These are phyloP conservation scores for Plantago coronopus DNA, from an alignment of 305 asterid species.

Conservation along the genomic window DNA sequence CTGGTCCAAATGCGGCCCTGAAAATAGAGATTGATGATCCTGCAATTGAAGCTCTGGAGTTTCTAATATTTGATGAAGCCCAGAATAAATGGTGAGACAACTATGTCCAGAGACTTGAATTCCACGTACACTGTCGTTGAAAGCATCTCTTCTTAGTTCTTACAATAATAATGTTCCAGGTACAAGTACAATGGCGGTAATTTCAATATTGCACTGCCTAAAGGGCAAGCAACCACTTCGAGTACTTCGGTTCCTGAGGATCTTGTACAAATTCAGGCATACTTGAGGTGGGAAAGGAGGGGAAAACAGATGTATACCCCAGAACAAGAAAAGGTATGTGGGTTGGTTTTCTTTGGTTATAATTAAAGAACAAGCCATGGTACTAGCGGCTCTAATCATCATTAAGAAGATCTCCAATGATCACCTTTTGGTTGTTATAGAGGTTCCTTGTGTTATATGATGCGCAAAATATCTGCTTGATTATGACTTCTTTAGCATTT, in stretches of 20 bases:
- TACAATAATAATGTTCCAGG: constrained; percentile 40
- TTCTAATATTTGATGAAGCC: constrained; percentile 80
- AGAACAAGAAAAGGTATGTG: constrained; percentile 73
- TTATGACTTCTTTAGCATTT: constrained; percentile 3
- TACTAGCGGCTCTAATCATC: background rate
- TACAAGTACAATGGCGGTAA: constrained; percentile 81
- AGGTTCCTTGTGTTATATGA: constrained; percentile 17
- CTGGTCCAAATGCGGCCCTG: constrained; percentile 65
- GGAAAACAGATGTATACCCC: constrained; percentile 85
- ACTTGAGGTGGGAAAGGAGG: constrained; percentile 94
- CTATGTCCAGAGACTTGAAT: constrained; percentile 8
- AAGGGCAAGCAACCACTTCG: constrained; percentile 35
- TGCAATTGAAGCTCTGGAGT: constrained; percentile 84
- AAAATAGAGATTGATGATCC: constrained; percentile 86
- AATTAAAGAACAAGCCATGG: constrained; percentile 13
- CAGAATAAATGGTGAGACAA: constrained; percentile 68
- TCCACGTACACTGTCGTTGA: constrained; percentile 20
- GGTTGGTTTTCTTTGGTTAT: constrained; percentile 22
- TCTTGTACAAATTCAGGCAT: constrained; percentile 94
- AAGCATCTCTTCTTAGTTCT: constrained; percentile 17
- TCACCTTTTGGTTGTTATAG: constrained; percentile 13
- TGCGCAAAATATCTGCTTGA: background rate
- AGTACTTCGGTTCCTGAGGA: constrained; percentile 83
- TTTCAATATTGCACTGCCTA: constrained; percentile 57
- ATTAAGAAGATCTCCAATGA: constrained; percentile 12